Conservation (phyloP, 2,329 filamentous ascomycete genomes). For the Aureobasidium sp. region DNA sequence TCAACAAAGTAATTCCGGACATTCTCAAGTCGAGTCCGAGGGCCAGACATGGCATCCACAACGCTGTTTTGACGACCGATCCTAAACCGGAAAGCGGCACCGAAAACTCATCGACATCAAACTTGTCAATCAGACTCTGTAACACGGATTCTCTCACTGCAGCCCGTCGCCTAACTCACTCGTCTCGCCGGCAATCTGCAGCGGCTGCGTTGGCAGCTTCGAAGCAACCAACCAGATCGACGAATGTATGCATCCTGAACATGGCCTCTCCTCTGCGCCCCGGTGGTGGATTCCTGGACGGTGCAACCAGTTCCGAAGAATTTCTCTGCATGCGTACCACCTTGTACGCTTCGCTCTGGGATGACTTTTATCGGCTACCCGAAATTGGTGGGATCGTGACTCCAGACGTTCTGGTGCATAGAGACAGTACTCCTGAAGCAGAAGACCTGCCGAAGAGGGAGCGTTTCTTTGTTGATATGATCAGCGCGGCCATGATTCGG, state of each 20-base stretch:
- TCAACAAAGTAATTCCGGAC: conserved; percentile 53
- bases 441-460: conserved; percentile 39
- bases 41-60: conserved; percentile 47
- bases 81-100: conserved; percentile 24
- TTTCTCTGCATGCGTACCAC: conserved; percentile 54
- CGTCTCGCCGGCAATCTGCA: conserved; percentile 15
- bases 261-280: conserved; percentile 56
- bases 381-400: conserved; percentile 51
- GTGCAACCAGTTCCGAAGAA: conserved; percentile 54
- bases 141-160: conserved; percentile 47
- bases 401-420: conserved; percentile 52
- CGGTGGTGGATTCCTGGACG: conserved; percentile 53
- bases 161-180: conserved; percentile 33
- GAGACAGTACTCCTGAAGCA: conserved; percentile 32
- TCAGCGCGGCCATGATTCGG: conserved; percentile 51
- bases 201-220: neutral
- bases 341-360: conserved; percentile 49
- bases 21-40: conserved; percentile 46
- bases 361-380: conserved; percentile 52
- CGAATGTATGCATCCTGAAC: conserved; percentile 50
- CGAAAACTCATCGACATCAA: neutral
- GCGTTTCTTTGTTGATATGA: conserved; percentile 51
- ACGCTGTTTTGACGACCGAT: conserved; percentile 42
- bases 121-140: conserved; percentile 37
- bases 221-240: conserved; percentile 10